phyloP scores from a whole-genome alignment of 345 rosid species.

The Pistacia atlantica region DNA sequence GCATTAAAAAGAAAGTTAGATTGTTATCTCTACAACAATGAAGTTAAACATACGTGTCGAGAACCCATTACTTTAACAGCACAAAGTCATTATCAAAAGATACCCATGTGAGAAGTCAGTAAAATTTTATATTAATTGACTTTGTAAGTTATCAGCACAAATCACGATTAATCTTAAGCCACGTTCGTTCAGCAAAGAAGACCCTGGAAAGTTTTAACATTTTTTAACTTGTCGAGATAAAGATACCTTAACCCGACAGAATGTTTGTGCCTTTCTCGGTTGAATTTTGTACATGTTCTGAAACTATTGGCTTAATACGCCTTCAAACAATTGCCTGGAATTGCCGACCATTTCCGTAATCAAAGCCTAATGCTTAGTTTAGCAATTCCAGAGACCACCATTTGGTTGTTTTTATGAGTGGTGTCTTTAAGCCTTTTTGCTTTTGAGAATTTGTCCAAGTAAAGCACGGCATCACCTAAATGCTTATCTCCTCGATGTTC shows the following conservation, averaged over 20 bases:
- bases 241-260: constrained; percentile 13
- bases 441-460: constrained; percentile 16
- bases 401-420: constrained; percentile 13
- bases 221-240: not conserved
- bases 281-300: not conserved
- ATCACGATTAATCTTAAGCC: constrained; percentile 20
- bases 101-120: constrained; percentile 15
- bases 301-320: constrained; percentile 14
- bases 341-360: constrained; percentile 1
- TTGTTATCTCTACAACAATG: not conserved
- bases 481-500: constrained; percentile 2
- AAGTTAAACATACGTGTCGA: constrained; percentile 21
- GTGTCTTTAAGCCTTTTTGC: constrained; percentile 1
- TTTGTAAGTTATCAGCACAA: constrained; percentile 4
- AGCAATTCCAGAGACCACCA: constrained; percentile 10
- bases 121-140: constrained; percentile 19
- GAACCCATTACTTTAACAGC: constrained; percentile 5
- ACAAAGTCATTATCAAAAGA: constrained; percentile 21
- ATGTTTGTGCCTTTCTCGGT: constrained; percentile 5
- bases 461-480: constrained; percentile 23
- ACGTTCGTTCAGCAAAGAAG: constrained; percentile 20
- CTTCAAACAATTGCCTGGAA: constrained; percentile 1
- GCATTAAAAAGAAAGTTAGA: not conserved
- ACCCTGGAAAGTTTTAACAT: no score
- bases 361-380: not conserved